Conservation (phyloP, 2,329 filamentous ascomycete genomes). For the Tympanopsis confertula region DNA sequence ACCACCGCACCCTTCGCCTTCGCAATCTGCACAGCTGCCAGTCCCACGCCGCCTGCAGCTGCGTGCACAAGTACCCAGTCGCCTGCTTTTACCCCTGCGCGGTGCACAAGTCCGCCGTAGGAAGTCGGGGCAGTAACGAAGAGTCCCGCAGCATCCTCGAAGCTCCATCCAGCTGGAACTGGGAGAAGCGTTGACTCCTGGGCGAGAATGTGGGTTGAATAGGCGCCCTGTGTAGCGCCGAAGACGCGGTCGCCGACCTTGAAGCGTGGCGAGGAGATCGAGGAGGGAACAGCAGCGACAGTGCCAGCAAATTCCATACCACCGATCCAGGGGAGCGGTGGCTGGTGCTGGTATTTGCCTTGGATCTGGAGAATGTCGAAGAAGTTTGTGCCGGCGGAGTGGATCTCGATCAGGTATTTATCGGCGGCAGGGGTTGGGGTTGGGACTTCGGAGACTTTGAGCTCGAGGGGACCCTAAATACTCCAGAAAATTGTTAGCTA, state of each 20-base stretch:
- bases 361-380: conserved; percentile 93
- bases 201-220: conserved; percentile 64
- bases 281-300: conserved; percentile 53
- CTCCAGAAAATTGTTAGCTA: conserved; percentile 4
- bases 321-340: conserved; percentile 75
- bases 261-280: conserved; percentile 44
- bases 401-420: conserved; percentile 79
- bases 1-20: conserved; percentile 86
- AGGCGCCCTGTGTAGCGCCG: conserved; percentile 75
- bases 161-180: conserved; percentile 72
- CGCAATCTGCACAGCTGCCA: conserved; percentile 85
- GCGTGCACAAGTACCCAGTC: conserved; percentile 87
- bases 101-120: conserved; percentile 70
- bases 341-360: conserved; percentile 90
- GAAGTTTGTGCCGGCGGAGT: conserved; percentile 85
- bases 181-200: conserved; percentile 57
- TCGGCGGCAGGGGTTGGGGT: conserved; percentile 60
- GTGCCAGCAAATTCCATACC: conserved; percentile 80
- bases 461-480: conserved; percentile 61
- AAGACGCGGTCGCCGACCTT: conserved; percentile 75
- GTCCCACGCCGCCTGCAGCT: conserved; percentile 79
- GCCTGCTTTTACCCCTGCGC: conserved; percentile 66
- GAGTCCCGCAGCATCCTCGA: conserved; percentile 72
- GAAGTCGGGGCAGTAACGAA: conserved; percentile 88
- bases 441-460: conserved; percentile 63